Conservation (phyloP, 805 yeast genomes). For the Metschnikowia kofuensis region DNA sequence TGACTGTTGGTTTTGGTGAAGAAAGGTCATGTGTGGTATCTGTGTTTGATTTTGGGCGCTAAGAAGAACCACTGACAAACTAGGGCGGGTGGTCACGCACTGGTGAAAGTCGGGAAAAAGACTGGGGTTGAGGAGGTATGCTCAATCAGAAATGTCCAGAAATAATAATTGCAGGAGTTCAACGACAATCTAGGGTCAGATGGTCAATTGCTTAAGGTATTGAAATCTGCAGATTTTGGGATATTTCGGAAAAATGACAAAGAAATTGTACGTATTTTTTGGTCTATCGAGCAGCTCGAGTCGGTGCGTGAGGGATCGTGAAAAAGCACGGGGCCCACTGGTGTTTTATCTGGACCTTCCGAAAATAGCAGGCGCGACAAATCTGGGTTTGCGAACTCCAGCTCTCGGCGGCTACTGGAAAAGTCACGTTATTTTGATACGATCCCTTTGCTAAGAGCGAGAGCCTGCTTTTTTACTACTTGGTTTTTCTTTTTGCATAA, state of each 20-base stretch:
- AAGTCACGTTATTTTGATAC: neutral
- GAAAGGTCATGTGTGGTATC: conserved; percentile 4
- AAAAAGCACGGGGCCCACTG: neutral
- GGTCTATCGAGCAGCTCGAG: neutral
- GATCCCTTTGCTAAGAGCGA: too few relatives aligned
- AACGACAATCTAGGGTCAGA: neutral
- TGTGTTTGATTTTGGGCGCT: neutral
- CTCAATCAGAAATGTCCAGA: neutral
- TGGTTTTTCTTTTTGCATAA: too few relatives aligned
- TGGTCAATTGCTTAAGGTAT: neutral
- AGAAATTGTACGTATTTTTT: neutral
- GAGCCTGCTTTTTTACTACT: too few relatives aligned
- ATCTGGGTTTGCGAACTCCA: neutral
- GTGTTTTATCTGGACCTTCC: neutral
- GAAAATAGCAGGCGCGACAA: neutral
- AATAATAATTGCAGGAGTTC: neutral
- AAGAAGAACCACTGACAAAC: neutral
- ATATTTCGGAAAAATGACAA: neutral
- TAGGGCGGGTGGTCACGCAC: neutral
- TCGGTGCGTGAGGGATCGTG: neutral
- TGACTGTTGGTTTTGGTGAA: conserved; percentile 1
- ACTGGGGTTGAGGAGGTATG: neutral
- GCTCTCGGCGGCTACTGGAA: neutral
- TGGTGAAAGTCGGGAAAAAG: neutral
- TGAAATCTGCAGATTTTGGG: neutral